These are phyloP conservation scores for Candida suzukii DNA, from an alignment of 805 yeast species.

Conservation along the genomic window DNA sequence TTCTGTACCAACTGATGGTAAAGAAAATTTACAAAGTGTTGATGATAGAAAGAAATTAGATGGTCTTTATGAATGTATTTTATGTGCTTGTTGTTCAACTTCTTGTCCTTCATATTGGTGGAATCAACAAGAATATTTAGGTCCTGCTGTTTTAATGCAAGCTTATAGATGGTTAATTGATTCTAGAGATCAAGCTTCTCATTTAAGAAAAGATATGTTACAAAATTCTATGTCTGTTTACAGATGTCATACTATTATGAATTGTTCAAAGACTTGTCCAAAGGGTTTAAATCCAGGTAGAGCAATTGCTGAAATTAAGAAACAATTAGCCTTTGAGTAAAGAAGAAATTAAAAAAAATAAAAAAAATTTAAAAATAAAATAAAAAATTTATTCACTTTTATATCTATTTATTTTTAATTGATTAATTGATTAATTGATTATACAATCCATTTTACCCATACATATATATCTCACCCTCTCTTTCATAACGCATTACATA, in stretches of 20 bases:
- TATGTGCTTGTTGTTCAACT: slow-evolving; percentile 98
- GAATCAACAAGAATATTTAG: slow-evolving; percentile 98
- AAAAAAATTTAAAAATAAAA: no score
- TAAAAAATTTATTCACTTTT: no score
- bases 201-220: slow-evolving; percentile 75
- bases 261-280: slow-evolving; percentile 98
- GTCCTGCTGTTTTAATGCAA: slow-evolving; percentile 99
- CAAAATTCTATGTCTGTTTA: slow-evolving; percentile 96
- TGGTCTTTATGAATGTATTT: slow-evolving; percentile 94
- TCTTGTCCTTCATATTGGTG: slow-evolving; percentile 99
- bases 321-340: slow-evolving; percentile 76
- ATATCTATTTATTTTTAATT: no score
- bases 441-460: no score
- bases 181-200: slow-evolving; percentile 89
- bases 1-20: slow-evolving; percentile 77
- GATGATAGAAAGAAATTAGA: slow-evolving; percentile 94
- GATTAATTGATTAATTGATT: no score
- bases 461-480: neutral
- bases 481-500: neutral
- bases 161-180: slow-evolving; percentile 99
- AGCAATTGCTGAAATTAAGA: slow-evolving; percentile 96
- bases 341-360: no score
- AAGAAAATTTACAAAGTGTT: slow-evolving; percentile 84
- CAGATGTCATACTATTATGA: slow-evolving; percentile 99
- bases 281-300: slow-evolving; percentile 95